Base-by-base conservation (phyloP, 306 rosid species). In the Dalbergia oliveri region DNA sequence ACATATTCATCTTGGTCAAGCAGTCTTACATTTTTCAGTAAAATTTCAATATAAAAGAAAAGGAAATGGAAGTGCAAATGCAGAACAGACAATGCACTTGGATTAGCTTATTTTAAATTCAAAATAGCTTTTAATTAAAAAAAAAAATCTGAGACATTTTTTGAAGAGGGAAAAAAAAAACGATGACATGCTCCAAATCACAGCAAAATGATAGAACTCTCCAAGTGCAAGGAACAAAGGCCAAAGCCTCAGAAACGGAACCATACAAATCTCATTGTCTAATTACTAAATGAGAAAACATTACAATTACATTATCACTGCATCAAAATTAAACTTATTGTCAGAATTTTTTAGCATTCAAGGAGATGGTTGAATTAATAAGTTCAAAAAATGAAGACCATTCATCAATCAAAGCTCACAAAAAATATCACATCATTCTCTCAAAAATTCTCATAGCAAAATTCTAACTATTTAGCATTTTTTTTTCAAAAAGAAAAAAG, bases 41-140 rank as follows among this genome's bases (percentile, higher is more conserved):
- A 19, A 11, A 10, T 16, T 49, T n/a, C 12, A 75, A 66, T 19
- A 56, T 11, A 57, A 54, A 54, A 58, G 1, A 16, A 11, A 10
- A 57, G 8, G 11, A 56, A 54, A n/a, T 31, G n/a, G 45, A 59
- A 41, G 1, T 18, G 54, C n/a, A 66, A 43, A 49, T 0, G n/a
- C 15, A 15, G n/a, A 79, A 49, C 56, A 79, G 16, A 61, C 56
- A 15, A 71, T 39, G 66, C n/a, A 53, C 47, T 9, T 43, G 47
- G 47, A 43, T 43, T 43, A 43, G 10, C 41, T 37, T 37, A 37
- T 37, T 37, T 37, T 37, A 37, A 37, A 6, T 4, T 37, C 41
- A 37, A 37, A 37, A 37, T 37, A 4, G 41, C 5, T 4, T 37
- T 37, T 6, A 37, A 37, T 37, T 0, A 3, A 37, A 26, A 26